A percentile compares a stretch with the other conserved stretches of the same genome.
These are phyloP conservation scores for Austroboletus niveus DNA, from an alignment of 1,284 basidiomycete genomes.

Conservation along the genomic window DNA sequence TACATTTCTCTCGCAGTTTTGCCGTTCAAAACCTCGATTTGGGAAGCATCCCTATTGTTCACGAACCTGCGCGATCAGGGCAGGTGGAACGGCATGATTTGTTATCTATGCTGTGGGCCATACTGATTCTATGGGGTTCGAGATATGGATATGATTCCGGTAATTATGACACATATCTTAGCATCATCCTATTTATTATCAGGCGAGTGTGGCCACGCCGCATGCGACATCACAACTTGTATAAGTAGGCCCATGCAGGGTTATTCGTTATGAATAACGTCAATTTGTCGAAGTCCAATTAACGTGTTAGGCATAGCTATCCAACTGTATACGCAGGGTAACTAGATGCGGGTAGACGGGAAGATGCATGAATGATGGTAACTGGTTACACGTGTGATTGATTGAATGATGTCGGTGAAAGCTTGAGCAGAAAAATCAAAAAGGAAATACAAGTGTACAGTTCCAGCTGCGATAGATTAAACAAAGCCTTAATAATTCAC, in stretches of 20 bases:
- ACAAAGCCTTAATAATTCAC: conserved; percentile 6
- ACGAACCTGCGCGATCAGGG: conserved; percentile 31
- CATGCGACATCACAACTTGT: neutral
- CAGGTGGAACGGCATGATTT: conserved; percentile 18
- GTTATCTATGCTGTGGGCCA: neutral
- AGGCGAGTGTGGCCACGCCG: neutral
- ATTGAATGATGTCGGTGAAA: too few relatives aligned
- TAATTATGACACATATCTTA: conserved; percentile 30
- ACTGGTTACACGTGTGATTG: neutral
- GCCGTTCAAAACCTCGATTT: conserved; percentile 32
- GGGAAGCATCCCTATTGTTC: conserved; percentile 36
- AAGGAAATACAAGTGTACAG: conserved; percentile 1
- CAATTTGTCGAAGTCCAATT: neutral
- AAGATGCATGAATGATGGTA: neutral
- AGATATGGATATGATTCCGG: neutral
- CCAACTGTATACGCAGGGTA: neutral
- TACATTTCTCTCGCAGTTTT: conserved; percentile 20
- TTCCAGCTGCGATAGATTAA: conserved; percentile 4
- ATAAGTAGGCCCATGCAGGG: neutral
- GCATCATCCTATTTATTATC: conserved; percentile 6
- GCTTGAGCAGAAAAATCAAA: neutral
- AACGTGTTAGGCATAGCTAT: neutral
- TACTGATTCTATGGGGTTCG: neutral
- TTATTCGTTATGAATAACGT: neutral
- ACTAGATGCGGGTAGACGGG: neutral